A percentile compares a stretch with the other conserved stretches of the same genome.
Evolutionary conservation across 2,329 filamentous ascomycete species (phyloP).

Genomic region (Macrophomina phaseolina): DNA sequence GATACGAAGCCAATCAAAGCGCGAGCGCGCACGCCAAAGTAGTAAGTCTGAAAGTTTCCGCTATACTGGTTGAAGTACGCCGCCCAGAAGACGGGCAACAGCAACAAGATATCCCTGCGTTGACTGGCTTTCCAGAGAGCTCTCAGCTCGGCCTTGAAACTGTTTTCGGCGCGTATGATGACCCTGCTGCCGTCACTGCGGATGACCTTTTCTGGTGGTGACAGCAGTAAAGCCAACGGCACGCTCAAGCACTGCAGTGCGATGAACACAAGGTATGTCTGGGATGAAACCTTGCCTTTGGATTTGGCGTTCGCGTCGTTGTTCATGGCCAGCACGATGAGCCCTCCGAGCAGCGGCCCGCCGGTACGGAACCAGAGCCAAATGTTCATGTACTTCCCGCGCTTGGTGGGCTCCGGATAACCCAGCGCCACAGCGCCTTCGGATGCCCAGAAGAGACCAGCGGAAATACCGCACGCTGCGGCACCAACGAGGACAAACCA

Average conservation of each 20-base stretch:
- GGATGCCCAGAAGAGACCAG: conserved; percentile 58
- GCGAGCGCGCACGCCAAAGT: conserved; percentile 54
- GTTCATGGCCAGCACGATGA: conserved; percentile 55
- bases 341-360: conserved; percentile 56
- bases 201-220: conserved; percentile 50
- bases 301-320: conserved; percentile 37
- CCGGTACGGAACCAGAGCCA: conserved; percentile 59
- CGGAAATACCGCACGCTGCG: conserved; percentile 55
- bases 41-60: conserved; percentile 58
- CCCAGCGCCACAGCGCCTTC: conserved; percentile 58
- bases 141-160: conserved; percentile 47
- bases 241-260: conserved; percentile 46
- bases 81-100: conserved; percentile 53
- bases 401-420: conserved; percentile 55
- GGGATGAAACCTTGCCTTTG: conserved; percentile 42
- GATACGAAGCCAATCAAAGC: conserved; percentile 55
- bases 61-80: conserved; percentile 54
- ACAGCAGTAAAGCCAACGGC: conserved; percentile 48
- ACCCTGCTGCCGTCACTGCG: conserved; percentile 49
- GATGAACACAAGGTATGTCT: conserved; percentile 53
- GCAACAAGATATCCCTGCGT: conserved; percentile 44
- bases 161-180: conserved; percentile 43
- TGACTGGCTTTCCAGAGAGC: conserved; percentile 43
- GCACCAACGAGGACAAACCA: conserved; percentile 60
- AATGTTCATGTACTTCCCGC: conserved; percentile 55